Conservation (phyloP, 2,329 filamentous ascomycete species). For the Xylariaceae sp. region DNA sequence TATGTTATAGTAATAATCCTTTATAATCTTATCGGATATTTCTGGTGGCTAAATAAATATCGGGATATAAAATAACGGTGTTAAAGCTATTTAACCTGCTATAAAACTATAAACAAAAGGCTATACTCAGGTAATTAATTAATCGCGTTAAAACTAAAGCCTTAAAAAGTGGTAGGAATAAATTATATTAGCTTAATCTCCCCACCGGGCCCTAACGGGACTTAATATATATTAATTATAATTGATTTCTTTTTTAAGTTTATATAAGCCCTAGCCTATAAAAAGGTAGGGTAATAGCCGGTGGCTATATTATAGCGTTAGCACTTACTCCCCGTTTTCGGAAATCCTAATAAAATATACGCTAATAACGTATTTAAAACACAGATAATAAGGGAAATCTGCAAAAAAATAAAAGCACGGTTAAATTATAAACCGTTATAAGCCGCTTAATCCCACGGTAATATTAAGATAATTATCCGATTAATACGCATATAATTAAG, state of each 20-base stretch:
- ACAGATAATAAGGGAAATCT: too few relatives aligned
- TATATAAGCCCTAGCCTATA: too few relatives aligned
- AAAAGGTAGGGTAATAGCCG: not conserved
- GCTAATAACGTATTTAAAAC: not conserved
- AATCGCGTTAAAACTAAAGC: too few relatives aligned
- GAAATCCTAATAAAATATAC: not conserved
- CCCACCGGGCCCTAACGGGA: too few relatives aligned
- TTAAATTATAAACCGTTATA: slow-evolving; percentile 1
- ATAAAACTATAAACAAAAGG: not conserved
- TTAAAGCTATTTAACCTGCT: too few relatives aligned
- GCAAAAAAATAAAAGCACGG: too few relatives aligned
- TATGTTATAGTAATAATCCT: too few relatives aligned
- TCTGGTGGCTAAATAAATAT: not conserved
- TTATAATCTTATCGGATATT: too few relatives aligned
- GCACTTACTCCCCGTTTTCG: not conserved
- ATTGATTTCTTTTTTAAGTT: not conserved
- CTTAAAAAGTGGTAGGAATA: too few relatives aligned
- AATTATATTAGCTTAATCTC: too few relatives aligned
- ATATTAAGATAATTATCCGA: not conserved
- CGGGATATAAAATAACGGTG: not conserved
- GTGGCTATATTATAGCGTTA: not conserved
- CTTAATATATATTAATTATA: not conserved
- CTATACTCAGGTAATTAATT: too few relatives aligned
- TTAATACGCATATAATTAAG: not conserved
- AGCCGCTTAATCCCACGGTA: not conserved